Evolutionary conservation across 2,329 filamentous ascomycete genomes (phyloP).

Genomic region (Tolypocladium sp.): DNA sequence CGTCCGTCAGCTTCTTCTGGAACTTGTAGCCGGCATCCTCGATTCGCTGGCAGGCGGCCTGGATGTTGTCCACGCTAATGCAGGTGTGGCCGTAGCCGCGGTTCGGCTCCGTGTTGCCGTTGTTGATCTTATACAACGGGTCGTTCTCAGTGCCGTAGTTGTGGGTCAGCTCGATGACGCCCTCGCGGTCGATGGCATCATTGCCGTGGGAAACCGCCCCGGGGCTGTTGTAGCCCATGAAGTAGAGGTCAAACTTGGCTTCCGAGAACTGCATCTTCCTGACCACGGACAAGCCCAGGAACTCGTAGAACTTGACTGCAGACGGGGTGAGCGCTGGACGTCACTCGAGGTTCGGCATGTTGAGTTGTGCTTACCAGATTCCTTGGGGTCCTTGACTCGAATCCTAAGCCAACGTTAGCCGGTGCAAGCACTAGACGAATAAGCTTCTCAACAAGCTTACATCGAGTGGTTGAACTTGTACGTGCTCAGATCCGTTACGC

Average conservation of each 20-base stretch:
- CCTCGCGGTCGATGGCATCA: constrained; percentile 72
- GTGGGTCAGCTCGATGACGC: constrained; percentile 76
- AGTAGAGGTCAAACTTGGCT: constrained; percentile 90
- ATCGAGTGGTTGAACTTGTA: constrained; percentile 91
- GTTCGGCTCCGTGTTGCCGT: constrained; percentile 83
- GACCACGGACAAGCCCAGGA: constrained; percentile 78
- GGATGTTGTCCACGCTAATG: constrained; percentile 74
- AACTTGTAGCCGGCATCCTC: constrained; percentile 88
- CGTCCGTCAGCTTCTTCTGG: constrained; percentile 89
- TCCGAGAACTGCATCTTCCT: constrained; percentile 76
- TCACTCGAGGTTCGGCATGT: not conserved
- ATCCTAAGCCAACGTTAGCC: constrained; percentile 47
- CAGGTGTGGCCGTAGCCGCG: constrained; percentile 81
- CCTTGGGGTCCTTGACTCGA: constrained; percentile 88
- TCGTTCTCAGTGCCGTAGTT: constrained; percentile 87
- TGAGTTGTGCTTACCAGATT: constrained; percentile 44
- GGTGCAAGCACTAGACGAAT: no score
- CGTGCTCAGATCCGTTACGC: constrained; percentile 60
- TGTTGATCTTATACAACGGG: constrained; percentile 68
- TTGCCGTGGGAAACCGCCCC: constrained; percentile 64
- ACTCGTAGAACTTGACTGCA: constrained; percentile 83
- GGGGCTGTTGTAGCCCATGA: constrained; percentile 78
- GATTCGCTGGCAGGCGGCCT: constrained; percentile 81
- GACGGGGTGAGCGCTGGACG: not conserved
- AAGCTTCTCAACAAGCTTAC: constrained; percentile 31